Conservation (phyloP, 2,329 filamentous ascomycete genomes). For the Sarocladium strictum region DNA sequence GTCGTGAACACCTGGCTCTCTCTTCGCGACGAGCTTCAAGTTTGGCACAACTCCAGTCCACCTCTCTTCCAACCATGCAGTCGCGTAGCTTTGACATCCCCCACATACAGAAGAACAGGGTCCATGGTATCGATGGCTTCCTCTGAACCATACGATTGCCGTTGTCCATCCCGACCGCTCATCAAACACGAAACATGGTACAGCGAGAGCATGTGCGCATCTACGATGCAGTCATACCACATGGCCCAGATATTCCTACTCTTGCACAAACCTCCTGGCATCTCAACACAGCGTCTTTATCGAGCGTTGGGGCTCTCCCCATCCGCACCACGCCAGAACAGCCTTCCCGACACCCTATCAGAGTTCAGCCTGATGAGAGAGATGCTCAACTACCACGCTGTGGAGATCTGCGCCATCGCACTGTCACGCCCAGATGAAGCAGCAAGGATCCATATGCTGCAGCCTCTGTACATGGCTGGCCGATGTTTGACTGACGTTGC, state of each 20-base stretch:
- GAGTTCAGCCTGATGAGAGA: not conserved
- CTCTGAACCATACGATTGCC: not conserved
- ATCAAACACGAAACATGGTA: conserved; percentile 41
- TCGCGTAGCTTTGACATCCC: not conserved
- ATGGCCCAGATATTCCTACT: conserved; percentile 57
- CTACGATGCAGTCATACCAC: conserved; percentile 60
- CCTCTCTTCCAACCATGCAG: not conserved
- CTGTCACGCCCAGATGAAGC: not conserved
- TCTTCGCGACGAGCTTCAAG: not conserved
- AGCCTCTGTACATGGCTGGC: conserved; percentile 3
- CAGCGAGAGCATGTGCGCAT: conserved; percentile 55
- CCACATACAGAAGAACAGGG: not conserved
- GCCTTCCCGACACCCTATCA: not conserved
- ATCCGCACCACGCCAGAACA: not conserved
- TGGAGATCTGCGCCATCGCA: not conserved
- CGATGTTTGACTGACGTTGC: not conserved
- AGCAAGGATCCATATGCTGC: not conserved
- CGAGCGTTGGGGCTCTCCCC: not conserved
- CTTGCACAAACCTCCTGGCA: conserved; percentile 45
- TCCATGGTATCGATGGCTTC: not conserved
- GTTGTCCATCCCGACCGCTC: not conserved
- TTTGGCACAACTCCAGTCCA: not conserved
- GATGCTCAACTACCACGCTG: not conserved
- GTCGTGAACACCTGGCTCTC: not conserved
- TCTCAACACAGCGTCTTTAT: not conserved